Evolutionary conservation across 2,329 filamentous ascomycete species (phyloP), one percentile per base, ranked within the genome.

Genomic region (Alternaria novae-zelandiae): DNA sequence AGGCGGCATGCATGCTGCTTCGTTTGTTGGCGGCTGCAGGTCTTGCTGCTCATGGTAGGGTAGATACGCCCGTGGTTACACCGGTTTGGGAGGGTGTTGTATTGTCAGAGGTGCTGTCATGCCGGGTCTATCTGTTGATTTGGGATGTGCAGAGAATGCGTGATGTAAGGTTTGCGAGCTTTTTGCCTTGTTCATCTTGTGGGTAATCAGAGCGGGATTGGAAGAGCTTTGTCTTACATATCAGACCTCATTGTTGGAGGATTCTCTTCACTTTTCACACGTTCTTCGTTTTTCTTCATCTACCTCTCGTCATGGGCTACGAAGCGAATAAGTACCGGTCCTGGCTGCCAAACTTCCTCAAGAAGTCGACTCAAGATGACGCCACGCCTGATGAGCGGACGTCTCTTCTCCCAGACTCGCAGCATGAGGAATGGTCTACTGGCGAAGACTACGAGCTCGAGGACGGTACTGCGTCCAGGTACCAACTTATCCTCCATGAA

Each of bases 401-500:
- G 10, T 74, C 78, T 20, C 79, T 86, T 13, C 74, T 86, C 6
- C 79, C 81, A 5, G 79, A 81, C 49, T 73, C 76, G n/a, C 63
- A 68, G 13, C 74, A 79, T 30, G 77, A 81, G 17, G 76, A 81
- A 41, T 77, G 72, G 63, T 74, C 72, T 44, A 66, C 66, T 21
- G 72, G 76, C n/a, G 80, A 83, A 30, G 70, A 72, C 3, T 74
- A 80, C 55, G 77, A 81, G n/a, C 65, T 79, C 20, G 79, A 82
- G 32, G 77, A 79, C 51, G 79, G 74, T 10, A 64, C 74, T 13
- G 64, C 64, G 9, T 75, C 80, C 4, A 75, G 70, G 20, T 76
- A 73, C 17, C 77, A 79, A 54, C 78, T 82, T 23, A 71, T 87
- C 13, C 68, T 84, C 5, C 73, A 80, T 23, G 92, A 96, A 77